These are phyloP conservation scores for Gilbertella persicaria DNA, from an alignment of 371 early-diverging fungal species.

Conservation along the genomic window DNA sequence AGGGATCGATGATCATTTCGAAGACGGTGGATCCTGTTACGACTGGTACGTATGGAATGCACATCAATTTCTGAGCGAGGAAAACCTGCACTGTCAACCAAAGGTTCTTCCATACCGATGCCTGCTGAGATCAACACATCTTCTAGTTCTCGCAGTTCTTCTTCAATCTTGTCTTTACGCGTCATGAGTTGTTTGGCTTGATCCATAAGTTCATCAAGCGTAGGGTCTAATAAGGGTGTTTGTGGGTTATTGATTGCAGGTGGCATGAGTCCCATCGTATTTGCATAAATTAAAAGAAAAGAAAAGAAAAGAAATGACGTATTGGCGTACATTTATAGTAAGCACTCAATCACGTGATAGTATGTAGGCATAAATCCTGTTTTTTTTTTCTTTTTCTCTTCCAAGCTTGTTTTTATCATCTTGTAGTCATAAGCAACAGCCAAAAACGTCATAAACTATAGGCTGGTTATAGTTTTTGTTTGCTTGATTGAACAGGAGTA, in stretches of 20 bases:
- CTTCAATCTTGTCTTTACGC: constrained; percentile 64
- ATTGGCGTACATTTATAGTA: no score
- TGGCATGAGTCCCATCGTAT: constrained; percentile 20
- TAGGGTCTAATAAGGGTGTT: neutral
- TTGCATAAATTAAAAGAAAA: constrained; percentile 1
- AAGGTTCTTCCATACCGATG: constrained; percentile 70
- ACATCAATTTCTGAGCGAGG: constrained; percentile 90
- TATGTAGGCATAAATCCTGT: no score
- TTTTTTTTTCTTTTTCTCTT: no score
- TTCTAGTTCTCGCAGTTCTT: constrained; percentile 57
- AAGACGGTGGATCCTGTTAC: constrained; percentile 65
- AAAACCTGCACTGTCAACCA: constrained; percentile 81
- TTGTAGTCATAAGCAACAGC: no score
- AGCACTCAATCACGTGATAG: no score
- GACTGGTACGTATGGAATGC: constrained; percentile 56
- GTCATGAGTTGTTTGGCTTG: constrained; percentile 60
- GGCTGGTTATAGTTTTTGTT: no score
- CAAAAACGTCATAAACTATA: no score
- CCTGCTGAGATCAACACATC: constrained; percentile 59
- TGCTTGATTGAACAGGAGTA: no score
- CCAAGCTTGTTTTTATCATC: no score
- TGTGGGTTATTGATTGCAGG: constrained; percentile 8
- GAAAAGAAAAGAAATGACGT: neutral
- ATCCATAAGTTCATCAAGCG: constrained; percentile 7
- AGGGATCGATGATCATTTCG: constrained; percentile 72